Percentiles rank a stretch among this genome's conserved stretches.
These are phyloP conservation scores for Tylopilus rubrobrunneus DNA, from an alignment of 768 basidiomycete species.

Conservation along the genomic window DNA sequence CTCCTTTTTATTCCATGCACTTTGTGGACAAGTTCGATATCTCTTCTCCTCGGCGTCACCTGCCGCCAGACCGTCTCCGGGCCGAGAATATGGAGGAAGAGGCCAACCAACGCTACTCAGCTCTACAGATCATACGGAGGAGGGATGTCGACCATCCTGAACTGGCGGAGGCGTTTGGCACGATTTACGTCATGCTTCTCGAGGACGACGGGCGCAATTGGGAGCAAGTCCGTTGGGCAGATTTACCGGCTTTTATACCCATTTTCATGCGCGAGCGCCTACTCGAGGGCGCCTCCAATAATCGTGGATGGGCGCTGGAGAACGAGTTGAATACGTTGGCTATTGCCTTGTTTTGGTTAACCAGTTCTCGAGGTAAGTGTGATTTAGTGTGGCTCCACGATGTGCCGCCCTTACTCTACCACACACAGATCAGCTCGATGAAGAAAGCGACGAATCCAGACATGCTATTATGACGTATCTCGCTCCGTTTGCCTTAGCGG, in stretches of 20 bases:
- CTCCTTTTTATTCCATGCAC: slow-evolving; percentile 35
- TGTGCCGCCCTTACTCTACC: neutral
- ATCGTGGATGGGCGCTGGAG: slow-evolving; percentile 48
- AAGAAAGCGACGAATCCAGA: slow-evolving; percentile 33
- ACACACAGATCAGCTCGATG: slow-evolving; percentile 18
- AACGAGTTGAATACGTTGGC: slow-evolving; percentile 44
- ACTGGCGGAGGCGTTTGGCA: slow-evolving; percentile 46
- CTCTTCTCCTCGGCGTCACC: slow-evolving; percentile 37
- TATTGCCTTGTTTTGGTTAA: slow-evolving; percentile 46
- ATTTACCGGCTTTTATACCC: slow-evolving; percentile 39
- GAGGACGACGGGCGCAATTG: slow-evolving; percentile 51
- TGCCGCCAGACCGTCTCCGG: slow-evolving; percentile 25
- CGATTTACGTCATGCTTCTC: slow-evolving; percentile 54
- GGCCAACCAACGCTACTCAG: slow-evolving; percentile 40
- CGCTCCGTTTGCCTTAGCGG: slow-evolving; percentile 45
- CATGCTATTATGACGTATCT: slow-evolving; percentile 35
- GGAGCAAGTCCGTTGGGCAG: slow-evolving; percentile 43
- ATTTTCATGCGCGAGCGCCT: slow-evolving; percentile 38
- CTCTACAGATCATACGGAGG: slow-evolving; percentile 44
- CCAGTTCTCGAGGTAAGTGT: slow-evolving; percentile 31
- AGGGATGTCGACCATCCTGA: slow-evolving; percentile 33
- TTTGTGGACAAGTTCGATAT: slow-evolving; percentile 51
- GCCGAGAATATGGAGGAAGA: slow-evolving; percentile 40
- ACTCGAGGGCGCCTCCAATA: slow-evolving; percentile 34
- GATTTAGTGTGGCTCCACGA: neutral